Percentiles rank a stretch among this genome's conserved stretches.
Evolutionary conservation across 371 early-diverging fungal genomes (phyloP).

Genomic region (Massospora cicadina): DNA sequence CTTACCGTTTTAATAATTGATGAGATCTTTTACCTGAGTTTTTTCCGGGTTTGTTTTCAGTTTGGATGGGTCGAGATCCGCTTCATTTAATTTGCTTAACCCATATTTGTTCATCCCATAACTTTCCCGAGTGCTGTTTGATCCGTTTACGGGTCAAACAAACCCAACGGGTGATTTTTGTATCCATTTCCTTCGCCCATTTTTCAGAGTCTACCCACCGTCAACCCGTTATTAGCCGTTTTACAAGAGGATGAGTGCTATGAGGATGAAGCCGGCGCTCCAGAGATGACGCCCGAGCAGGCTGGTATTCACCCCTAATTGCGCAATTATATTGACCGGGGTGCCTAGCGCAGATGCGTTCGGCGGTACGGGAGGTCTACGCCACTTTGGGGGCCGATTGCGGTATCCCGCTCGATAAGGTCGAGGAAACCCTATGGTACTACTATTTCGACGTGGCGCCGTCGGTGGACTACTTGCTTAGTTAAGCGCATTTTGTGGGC

Average conservation of each 20-base stretch:
- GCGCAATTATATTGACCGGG: neutral
- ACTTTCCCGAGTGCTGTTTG: neutral
- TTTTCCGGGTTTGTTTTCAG: neutral
- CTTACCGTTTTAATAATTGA: neutral
- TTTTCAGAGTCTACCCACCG: neutral
- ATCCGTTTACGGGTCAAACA: neutral
- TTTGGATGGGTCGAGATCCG: too few relatives aligned
- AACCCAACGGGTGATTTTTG: neutral
- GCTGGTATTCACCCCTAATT: constrained; percentile 10
- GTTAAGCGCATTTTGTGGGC: constrained; percentile 19
- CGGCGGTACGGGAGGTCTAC: constrained; percentile 27
- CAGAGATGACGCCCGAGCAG: constrained; percentile 11
- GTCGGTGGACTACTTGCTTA: constrained; percentile 32
- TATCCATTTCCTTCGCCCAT: neutral
- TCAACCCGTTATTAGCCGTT: constrained; percentile 26
- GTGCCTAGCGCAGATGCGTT: constrained; percentile 23
- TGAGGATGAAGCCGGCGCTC: constrained; percentile 26
- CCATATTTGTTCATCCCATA: too few relatives aligned
- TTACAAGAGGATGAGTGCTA: constrained; percentile 37
- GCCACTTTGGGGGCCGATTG: constrained; percentile 29
- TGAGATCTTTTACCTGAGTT: neutral
- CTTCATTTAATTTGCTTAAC: too few relatives aligned
- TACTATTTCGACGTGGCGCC: constrained; percentile 38
- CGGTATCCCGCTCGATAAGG: constrained; percentile 26
- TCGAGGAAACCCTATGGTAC: constrained; percentile 45